These are phyloP conservation scores for Syzygium malaccense DNA, from an alignment of 441 rosid species.

Conservation along the genomic window DNA sequence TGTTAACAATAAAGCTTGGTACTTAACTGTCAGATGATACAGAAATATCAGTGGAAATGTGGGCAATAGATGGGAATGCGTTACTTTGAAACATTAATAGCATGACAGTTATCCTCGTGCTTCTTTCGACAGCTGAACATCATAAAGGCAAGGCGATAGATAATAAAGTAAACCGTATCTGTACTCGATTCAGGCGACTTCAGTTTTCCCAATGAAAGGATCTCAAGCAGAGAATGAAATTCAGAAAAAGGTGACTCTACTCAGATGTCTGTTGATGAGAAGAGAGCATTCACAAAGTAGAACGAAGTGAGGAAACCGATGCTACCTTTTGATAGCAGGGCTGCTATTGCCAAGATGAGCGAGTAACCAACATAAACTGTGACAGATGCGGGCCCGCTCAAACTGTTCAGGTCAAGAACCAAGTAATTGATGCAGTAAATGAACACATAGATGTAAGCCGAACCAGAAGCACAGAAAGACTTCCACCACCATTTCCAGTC, in stretches of 20 bases:
- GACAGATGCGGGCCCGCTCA: not conserved
- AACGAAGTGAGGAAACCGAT: not conserved
- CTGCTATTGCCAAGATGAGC: not conserved
- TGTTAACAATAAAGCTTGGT: not conserved
- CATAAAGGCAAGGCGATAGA: not conserved
- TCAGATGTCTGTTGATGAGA: not conserved
- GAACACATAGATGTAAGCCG: not conserved
- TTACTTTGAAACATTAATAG: not conserved
- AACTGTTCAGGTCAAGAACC: not conserved
- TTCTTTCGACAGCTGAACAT: not conserved
- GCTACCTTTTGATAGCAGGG: not conserved
- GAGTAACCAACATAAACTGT: not conserved
- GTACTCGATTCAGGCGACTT: not conserved
- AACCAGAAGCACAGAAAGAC: conserved; percentile 1
- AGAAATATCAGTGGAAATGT: not conserved
- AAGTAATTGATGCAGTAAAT: not conserved
- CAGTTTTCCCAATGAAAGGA: not conserved
- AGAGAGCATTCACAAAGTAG: not conserved
- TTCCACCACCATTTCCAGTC: conserved; percentile 34
- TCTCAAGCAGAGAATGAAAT: not conserved
- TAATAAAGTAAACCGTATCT: not conserved
- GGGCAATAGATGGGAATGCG: not conserved
- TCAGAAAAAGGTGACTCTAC: not conserved
- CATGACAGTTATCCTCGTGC: not conserved
- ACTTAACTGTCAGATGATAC: not conserved